Evolutionary conservation across 2,329 filamentous ascomycete genomes (phyloP), one percentile per base, ranked within the genome.

Genomic region (Massarina eburnea): DNA sequence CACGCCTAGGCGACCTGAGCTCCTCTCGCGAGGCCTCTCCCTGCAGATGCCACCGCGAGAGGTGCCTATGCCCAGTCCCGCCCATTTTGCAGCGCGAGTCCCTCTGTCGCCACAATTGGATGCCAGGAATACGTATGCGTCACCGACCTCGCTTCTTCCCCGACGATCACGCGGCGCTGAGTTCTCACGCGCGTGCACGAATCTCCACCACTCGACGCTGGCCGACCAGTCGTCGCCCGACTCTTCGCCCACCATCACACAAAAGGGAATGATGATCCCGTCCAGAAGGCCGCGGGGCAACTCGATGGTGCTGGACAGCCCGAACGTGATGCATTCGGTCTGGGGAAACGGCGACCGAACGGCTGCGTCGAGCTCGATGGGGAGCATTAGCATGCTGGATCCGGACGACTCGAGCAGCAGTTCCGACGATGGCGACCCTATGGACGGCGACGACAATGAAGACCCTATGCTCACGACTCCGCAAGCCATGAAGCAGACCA

Each of bases 171-270:
- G 92, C 45, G 92, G 92, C 34, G 78, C 96, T 49, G 92, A 97
- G 72, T 97, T 96, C 70, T 92, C 92, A 32, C 82, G 92, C 57
- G 91, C 91, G 9, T 94, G 90, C 51, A 96, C 92, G 9, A 95
- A 91, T 66, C 78, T 99, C 18, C 94, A 97, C 72, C 94, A 97
- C 71, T 96, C 92, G 14, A 97, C 89, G 0, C 80, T 97, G 8
- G 91, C 92, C 45, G 89, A 96, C 58, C 83, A 86, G 67, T 88
- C 89, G 1, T 94, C 89, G 4, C 91, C 91, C 3, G 91, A 95
- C 67, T 94, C 90, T 0, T 96, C 91, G 1, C 94, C 94, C 1
- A 91, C 86, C 10, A 85, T 94, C 43, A 84, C 85, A 41, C 85
- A 86, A 32, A 83, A 87, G 52, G 79, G 78, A 2, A 76, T 85